phyloP scores from a whole-genome alignment of 805 yeast genomes.

The Metschnikowia cubensis region DNA sequence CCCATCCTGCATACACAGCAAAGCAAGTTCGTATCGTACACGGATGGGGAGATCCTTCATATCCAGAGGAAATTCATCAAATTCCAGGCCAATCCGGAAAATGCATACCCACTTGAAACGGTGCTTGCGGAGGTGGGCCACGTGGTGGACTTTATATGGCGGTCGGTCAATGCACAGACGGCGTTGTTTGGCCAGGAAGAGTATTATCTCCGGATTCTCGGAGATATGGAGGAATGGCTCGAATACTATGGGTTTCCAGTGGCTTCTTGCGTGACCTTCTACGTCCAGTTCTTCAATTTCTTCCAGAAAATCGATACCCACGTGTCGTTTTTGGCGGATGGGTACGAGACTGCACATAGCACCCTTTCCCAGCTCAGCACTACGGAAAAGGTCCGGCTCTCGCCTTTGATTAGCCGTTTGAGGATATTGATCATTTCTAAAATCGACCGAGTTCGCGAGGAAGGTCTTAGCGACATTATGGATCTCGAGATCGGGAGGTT shows the following conservation, averaged over 20 bases:
- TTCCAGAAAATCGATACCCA: constrained; percentile 36
- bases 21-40: constrained; percentile 35
- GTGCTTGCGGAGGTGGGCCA: constrained; percentile 44
- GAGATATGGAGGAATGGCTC: constrained; percentile 61
- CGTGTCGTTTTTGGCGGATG: constrained; percentile 27
- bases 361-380: constrained; percentile 27
- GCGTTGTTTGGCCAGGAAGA: constrained; percentile 56
- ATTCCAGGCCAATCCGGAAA: constrained; percentile 31
- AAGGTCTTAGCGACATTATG: constrained; percentile 14
- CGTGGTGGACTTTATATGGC: constrained; percentile 58
- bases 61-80: constrained; percentile 34
- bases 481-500: constrained; percentile 37
- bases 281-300: constrained; percentile 22
- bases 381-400: constrained; percentile 51
- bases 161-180: constrained; percentile 39
- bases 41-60: constrained; percentile 14
- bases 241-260: constrained; percentile 28
- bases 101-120: constrained; percentile 23
- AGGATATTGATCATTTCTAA: constrained; percentile 37
- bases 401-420: constrained; percentile 51
- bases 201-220: constrained; percentile 59
- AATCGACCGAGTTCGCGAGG: constrained; percentile 19
- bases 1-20: constrained; percentile 41
- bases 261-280: background rate
- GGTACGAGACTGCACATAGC: constrained; percentile 18